Percentiles rank a stretch among this genome's conserved stretches.
Conservation (phyloP, 2,329 filamentous ascomycete species). For the Stromatinia cepivora region DNA sequence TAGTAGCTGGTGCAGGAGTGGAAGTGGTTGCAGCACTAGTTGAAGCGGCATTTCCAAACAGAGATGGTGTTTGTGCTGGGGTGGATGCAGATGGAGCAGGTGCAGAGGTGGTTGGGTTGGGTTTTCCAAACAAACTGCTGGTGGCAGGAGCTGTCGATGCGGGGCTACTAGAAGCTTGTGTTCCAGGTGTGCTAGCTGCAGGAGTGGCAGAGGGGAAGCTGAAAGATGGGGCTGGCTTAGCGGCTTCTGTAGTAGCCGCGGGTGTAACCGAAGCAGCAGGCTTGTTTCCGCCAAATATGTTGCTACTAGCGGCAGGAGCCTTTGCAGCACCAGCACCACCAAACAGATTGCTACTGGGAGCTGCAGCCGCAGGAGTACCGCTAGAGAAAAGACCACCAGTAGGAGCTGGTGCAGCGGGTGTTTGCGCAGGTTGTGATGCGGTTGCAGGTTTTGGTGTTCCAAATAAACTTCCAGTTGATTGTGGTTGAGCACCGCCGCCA, state of each 20-base stretch:
- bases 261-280: slow-evolving; percentile 18
- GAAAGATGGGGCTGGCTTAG: slow-evolving; percentile 29
- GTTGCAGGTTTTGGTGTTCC: slow-evolving; percentile 20
- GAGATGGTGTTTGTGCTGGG: slow-evolving; percentile 26
- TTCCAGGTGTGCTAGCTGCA: slow-evolving; percentile 22
- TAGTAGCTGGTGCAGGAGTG: slow-evolving; percentile 30
- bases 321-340: slow-evolving; percentile 19
- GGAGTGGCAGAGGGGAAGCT: slow-evolving; percentile 29
- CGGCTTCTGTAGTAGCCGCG: slow-evolving; percentile 26
- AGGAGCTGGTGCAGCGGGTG: slow-evolving; percentile 13
- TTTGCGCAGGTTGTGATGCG: slow-evolving; percentile 18
- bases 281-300: slow-evolving; percentile 22
- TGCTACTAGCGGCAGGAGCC: slow-evolving; percentile 7
- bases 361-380: slow-evolving; percentile 11
- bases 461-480: slow-evolving; percentile 16
- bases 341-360: slow-evolving; percentile 20
- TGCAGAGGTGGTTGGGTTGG: slow-evolving; percentile 21
- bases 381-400: slow-evolving; percentile 18
- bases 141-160: slow-evolving; percentile 19
- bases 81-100: slow-evolving; percentile 28
- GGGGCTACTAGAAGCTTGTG: slow-evolving; percentile 17
- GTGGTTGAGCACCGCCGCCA: slow-evolving; percentile 20
- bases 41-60: slow-evolving; percentile 39
- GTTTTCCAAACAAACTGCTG: slow-evolving; percentile 23
- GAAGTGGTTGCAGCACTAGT: slow-evolving; percentile 23